Percentiles rank a stretch among this genome's conserved stretches.
These are phyloP conservation scores for Laburnicola sp. DNA, from an alignment of 2,329 filamentous ascomycete genomes.

Conservation along the genomic window DNA sequence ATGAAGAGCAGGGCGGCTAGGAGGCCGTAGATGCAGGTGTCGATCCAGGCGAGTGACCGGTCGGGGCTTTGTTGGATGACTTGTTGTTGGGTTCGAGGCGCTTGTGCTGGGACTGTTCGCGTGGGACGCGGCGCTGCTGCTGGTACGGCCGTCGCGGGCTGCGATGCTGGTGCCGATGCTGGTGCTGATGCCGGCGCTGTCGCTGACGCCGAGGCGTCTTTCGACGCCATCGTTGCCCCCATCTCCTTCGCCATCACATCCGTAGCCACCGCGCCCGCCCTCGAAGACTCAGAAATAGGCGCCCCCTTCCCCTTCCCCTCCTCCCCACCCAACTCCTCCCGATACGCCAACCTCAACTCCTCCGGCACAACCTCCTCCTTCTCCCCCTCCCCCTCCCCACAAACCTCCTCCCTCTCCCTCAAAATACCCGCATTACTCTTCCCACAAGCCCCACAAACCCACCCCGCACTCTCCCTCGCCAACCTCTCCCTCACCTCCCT, in stretches of 20 bases:
- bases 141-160: background rate
- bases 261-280: too few relatives aligned
- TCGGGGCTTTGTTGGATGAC: constrained; percentile 43
- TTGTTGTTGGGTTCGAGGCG: background rate
- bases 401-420: constrained; percentile 66
- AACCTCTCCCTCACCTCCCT: constrained; percentile 66
- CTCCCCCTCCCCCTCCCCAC: constrained; percentile 48
- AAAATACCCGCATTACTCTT: constrained; percentile 75
- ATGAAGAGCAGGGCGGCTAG: constrained; percentile 71
- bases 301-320: constrained; percentile 14
- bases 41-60: constrained; percentile 72
- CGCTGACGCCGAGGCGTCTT: background rate
- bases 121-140: constrained; percentile 15
- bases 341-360: constrained; percentile 68
- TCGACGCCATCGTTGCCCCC: too few relatives aligned
- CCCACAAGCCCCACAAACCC: constrained; percentile 71
- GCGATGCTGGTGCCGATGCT: background rate
- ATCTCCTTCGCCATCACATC: background rate
- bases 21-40: constrained; percentile 76
- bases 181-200: background rate
- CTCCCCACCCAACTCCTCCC: constrained; percentile 66
- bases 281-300: too few relatives aligned
- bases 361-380: constrained; percentile 55
- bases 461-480: constrained; percentile 67
- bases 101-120: constrained; percentile 17